Evolutionary conservation across 108 stramenopile species (phyloP).

Genomic region (Skeletonema tropicum): DNA sequence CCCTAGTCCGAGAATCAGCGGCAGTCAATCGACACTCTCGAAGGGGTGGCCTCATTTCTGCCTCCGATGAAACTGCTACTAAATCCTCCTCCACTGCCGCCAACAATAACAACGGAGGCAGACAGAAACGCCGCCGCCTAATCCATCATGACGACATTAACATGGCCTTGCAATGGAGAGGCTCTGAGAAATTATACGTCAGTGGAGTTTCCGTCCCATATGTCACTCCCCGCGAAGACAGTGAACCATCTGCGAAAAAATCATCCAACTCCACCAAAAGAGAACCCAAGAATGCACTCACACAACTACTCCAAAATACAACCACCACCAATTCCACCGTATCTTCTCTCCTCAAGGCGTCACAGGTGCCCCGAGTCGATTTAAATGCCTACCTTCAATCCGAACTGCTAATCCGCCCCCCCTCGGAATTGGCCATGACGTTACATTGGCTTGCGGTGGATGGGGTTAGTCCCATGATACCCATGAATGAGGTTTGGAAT

Average conservation of each 20-base stretch:
- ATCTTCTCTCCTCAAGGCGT: slow-evolving; percentile 18
- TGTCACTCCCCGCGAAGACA: slow-evolving; percentile 14
- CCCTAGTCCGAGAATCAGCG: slow-evolving; percentile 73
- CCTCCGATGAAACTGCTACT: slow-evolving; percentile 14
- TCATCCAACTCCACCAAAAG: too few relatives aligned
- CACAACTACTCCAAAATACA: slow-evolving; percentile 11
- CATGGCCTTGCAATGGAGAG: slow-evolving; percentile 78
- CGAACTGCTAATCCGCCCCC: slow-evolving; percentile 62
- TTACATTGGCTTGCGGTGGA: slow-evolving; percentile 88
- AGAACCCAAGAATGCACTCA: background rate
- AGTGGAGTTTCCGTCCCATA: slow-evolving; percentile 51
- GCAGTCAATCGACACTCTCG: slow-evolving; percentile 80
- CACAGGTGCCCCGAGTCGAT: slow-evolving; percentile 51
- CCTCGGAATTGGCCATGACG: slow-evolving; percentile 77
- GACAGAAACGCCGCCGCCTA: slow-evolving; percentile 28
- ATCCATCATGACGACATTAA: slow-evolving; percentile 89
- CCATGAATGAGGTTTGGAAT: slow-evolving; percentile 61
- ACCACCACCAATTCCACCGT: slow-evolving; percentile 17
- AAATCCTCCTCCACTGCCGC: background rate
- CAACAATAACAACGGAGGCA: background rate
- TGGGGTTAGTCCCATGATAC: slow-evolving; percentile 67
- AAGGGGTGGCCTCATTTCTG: slow-evolving; percentile 56
- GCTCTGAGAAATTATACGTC: slow-evolving; percentile 77
- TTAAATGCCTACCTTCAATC: slow-evolving; percentile 71
- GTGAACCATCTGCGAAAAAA: background rate